Conservation (phyloP, 2,329 filamentous ascomycete genomes). For the Diaporthe amygdali region DNA sequence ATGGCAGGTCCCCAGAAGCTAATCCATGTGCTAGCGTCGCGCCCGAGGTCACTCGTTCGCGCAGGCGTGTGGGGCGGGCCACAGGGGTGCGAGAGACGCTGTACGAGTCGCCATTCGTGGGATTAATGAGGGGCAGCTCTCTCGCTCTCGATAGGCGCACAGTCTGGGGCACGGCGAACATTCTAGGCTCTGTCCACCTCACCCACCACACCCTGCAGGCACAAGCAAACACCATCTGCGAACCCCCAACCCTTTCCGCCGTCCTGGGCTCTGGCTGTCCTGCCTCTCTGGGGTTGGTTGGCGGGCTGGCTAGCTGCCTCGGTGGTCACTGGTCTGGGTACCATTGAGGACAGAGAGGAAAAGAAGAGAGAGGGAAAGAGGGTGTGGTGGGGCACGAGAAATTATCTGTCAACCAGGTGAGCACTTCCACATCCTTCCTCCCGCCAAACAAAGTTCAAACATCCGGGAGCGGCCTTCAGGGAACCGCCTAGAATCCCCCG, state of each 20-base stretch:
- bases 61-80: neutral
- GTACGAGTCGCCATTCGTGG: constrained; percentile 9
- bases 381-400: neutral
- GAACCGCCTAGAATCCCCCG: constrained; percentile 19
- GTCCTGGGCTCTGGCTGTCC: neutral
- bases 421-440: neutral
- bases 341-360: neutral
- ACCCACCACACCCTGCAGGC: neutral
- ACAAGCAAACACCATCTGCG: neutral
- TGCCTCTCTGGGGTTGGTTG: neutral
- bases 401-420: constrained; percentile 10
- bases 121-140: constrained; percentile 6
- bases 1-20: neutral
- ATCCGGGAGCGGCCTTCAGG: constrained; percentile 7
- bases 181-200: constrained; percentile 15
- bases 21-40: constrained; percentile 7
- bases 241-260: neutral
- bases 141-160: neutral
- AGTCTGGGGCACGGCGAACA: constrained; percentile 19
- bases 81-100: neutral
- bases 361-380: neutral
- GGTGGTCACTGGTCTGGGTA: too few species aligned
- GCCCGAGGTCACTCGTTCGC: constrained; percentile 7
- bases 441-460: constrained; percentile 16
- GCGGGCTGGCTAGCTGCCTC: too few species aligned